phyloP scores from a whole-genome alignment of 331 rosid species.

The Pyrus hybrid region DNA sequence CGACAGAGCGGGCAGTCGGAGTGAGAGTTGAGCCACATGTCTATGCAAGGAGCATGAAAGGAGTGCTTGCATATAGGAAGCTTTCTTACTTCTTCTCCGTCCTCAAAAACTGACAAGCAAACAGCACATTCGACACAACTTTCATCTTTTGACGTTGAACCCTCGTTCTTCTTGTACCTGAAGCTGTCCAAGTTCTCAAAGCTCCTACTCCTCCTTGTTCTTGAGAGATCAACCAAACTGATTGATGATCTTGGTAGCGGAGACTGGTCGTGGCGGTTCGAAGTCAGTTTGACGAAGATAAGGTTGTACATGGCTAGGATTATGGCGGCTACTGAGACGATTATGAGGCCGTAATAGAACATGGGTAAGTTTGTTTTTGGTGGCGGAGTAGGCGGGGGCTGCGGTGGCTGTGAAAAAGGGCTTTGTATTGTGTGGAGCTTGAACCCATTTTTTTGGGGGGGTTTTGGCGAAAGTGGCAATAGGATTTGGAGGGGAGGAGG shows the following conservation, averaged over 20 bases:
- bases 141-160: neutral
- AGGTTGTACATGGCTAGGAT: constrained; percentile 53
- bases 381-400: constrained; percentile 22
- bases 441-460: neutral
- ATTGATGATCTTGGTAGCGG: neutral
- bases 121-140: constrained; percentile 50
- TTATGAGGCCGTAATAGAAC: constrained; percentile 64
- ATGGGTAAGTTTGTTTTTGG: constrained; percentile 34
- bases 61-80: constrained; percentile 68
- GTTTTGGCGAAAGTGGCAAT: neutral
- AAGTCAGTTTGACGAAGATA: constrained; percentile 39
- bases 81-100: constrained; percentile 75
- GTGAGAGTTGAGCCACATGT: constrained; percentile 95
- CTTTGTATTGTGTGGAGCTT: neutral
- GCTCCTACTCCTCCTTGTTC: constrained; percentile 14
- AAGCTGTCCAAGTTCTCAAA: constrained; percentile 42
- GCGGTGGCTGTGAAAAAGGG: constrained; percentile 12
- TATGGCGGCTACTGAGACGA: constrained; percentile 48
- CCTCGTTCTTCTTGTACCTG: constrained; percentile 46
- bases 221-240: neutral
- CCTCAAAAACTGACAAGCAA: constrained; percentile 76
- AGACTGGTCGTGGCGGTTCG: constrained; percentile 10
- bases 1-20: constrained; percentile 88
- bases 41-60: constrained; percentile 73
- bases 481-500: neutral